Conservation (phyloP, 768 basidiomycete species). For the Rhodosporidiobolus odoratus region DNA sequence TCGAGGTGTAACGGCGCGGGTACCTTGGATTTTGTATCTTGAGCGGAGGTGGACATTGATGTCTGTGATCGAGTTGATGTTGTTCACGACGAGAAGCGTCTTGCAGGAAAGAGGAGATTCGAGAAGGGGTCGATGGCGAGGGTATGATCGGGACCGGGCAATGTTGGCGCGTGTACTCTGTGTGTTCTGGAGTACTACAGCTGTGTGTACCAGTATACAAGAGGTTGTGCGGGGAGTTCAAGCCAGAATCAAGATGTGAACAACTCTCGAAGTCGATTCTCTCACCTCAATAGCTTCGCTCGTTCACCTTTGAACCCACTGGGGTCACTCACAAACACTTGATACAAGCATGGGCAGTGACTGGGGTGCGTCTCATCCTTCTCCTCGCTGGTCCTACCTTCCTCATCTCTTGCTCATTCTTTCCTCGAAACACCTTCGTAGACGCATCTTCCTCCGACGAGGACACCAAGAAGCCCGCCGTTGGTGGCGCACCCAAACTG, state of each 20-base stretch:
- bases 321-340: not conserved
- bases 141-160: too few relatives aligned
- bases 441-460: conserved; percentile 35
- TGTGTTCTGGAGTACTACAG: too few relatives aligned
- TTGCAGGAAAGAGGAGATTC: not conserved
- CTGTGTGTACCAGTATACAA: too few relatives aligned
- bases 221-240: too few relatives aligned
- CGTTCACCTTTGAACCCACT: not conserved
- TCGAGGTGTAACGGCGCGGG: not conserved
- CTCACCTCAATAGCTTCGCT: not conserved
- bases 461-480: conserved; percentile 49
- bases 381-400: not conserved
- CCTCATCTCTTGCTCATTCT: not conserved
- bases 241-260: too few relatives aligned
- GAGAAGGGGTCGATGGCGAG: too few relatives aligned
- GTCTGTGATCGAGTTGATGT: too few relatives aligned
- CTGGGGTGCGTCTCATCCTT: conserved; percentile 6
- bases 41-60: not conserved
- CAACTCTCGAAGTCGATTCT: not conserved
- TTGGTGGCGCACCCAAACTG: conserved; percentile 43
- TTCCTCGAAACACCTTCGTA: not conserved
- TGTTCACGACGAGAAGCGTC: too few relatives aligned
- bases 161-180: too few relatives aligned
- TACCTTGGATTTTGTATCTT: not conserved
- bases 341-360: not conserved